These are phyloP conservation scores for Alnus rubra DNA, from an alignment of 306 rosid genomes.

Conservation along the genomic window DNA sequence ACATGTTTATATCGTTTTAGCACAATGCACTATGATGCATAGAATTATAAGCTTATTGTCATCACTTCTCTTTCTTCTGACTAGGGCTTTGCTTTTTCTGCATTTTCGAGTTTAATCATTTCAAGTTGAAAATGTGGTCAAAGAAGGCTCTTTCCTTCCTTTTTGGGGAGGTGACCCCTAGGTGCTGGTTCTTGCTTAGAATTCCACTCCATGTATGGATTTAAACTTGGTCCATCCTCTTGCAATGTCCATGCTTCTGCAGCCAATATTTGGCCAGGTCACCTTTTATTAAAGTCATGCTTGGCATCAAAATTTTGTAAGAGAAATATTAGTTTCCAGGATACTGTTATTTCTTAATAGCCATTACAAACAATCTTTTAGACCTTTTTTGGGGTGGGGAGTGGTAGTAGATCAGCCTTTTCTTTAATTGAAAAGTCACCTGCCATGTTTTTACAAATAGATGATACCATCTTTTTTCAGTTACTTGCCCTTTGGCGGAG, in stretches of 20 bases:
- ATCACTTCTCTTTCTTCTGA: background rate
- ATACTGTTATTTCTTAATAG: background rate
- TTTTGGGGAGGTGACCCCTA: background rate
- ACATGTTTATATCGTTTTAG: background rate
- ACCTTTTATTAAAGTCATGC: background rate
- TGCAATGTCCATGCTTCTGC: background rate
- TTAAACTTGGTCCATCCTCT: background rate
- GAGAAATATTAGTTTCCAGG: background rate
- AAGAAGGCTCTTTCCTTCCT: background rate
- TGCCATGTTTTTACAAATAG: background rate
- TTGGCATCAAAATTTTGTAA: background rate
- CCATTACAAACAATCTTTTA: background rate
- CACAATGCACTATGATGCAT: background rate
- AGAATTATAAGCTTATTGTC: background rate
- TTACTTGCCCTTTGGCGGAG: slow-evolving; percentile 97
- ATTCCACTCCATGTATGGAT: background rate
- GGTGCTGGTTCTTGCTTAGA: background rate
- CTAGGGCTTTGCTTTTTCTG: background rate
- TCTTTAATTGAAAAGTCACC: background rate
- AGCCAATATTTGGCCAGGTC: background rate
- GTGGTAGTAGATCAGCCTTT: background rate
- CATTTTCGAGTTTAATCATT: background rate
- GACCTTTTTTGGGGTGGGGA: background rate
- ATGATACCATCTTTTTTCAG: slow-evolving; percentile 44
- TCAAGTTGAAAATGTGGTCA: background rate